phyloP scores from a whole-genome alignment of 352 stramenopile genomes.

The Globisporangium splendens region DNA sequence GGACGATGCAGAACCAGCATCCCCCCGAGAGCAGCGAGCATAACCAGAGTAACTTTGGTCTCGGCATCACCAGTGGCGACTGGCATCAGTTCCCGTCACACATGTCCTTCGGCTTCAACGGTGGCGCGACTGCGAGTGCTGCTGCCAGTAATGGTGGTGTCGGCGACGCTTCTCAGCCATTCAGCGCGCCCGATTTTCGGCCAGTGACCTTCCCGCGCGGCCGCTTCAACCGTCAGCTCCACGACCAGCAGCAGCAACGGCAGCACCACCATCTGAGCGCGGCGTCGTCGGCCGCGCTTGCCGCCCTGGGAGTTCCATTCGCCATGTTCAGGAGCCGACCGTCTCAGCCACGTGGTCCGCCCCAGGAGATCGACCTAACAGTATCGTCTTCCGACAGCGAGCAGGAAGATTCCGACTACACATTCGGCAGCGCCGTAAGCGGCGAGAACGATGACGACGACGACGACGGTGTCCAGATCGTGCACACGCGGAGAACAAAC shows the following conservation, averaged over 20 bases:
- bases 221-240: constrained; percentile 5
- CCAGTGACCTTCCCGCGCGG: neutral
- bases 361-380: constrained; percentile 68
- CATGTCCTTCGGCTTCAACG: neutral
- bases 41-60: constrained; percentile 1
- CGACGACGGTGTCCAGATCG: constrained; percentile 61
- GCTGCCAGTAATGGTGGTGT: too few relatives aligned
- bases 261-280: constrained; percentile 3
- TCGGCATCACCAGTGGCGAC: neutral
- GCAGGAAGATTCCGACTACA: constrained; percentile 16
- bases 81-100: constrained; percentile 9
- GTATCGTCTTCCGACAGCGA: constrained; percentile 51
- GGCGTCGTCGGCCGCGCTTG: neutral
- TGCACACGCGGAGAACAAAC: constrained; percentile 16
- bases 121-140: constrained; percentile 2
- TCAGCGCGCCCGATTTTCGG: neutral
- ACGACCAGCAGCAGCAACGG: neutral
- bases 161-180: neutral
- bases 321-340: constrained; percentile 6
- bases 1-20: neutral
- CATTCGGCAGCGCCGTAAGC: neutral
- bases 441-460: constrained; percentile 20
- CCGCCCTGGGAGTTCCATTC: neutral
- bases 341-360: neutral
- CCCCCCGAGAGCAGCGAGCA: constrained; percentile 5